These are phyloP conservation scores for Pseudogymnoascus sp. DNA, from an alignment of 2,329 filamentous ascomycete species.

Conservation along the genomic window DNA sequence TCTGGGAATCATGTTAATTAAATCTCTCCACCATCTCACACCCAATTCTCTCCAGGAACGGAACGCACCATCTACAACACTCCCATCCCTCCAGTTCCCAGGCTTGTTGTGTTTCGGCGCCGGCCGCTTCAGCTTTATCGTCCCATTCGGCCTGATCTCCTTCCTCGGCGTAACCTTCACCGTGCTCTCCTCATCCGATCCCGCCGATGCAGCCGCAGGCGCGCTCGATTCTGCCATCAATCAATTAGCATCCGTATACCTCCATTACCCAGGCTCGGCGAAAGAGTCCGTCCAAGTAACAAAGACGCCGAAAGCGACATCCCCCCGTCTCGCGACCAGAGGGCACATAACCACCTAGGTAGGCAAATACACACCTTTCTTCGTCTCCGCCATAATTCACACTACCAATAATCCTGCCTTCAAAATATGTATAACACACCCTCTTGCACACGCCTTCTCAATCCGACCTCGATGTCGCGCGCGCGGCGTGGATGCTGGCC, in stretches of 20 bases:
- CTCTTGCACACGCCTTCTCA: not conserved
- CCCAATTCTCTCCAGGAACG: too few species aligned
- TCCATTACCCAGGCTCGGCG: too few species aligned
- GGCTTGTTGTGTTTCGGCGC: slow-evolving; percentile 55
- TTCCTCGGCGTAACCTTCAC: slow-evolving; percentile 54
- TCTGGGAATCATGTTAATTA: slow-evolving; percentile 28
- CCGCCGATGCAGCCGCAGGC: not conserved
- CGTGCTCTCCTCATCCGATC: slow-evolving; percentile 46
- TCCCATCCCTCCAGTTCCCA: slow-evolving; percentile 65
- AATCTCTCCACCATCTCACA: not conserved
- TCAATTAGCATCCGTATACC: not conserved
- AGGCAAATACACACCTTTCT: not conserved
- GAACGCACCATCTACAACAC: slow-evolving; percentile 54
- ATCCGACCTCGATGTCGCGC: not conserved
- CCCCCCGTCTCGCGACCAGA: too few species aligned
- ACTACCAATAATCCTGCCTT: not conserved
- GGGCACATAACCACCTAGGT: not conserved
- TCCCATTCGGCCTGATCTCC: slow-evolving; percentile 35
- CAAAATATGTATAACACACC: not conserved
- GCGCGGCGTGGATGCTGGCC: not conserved
- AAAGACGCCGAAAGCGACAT: too few species aligned
- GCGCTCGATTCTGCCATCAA: slow-evolving; percentile 3
- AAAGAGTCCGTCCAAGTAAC: too few species aligned
- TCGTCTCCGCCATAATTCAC: not conserved
- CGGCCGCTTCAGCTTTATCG: slow-evolving; percentile 55